Percentiles rank a stretch among this genome's conserved stretches.
These are phyloP conservation scores for Tricholoma sp. DNA, from an alignment of 768 basidiomycete species.

Conservation along the genomic window DNA sequence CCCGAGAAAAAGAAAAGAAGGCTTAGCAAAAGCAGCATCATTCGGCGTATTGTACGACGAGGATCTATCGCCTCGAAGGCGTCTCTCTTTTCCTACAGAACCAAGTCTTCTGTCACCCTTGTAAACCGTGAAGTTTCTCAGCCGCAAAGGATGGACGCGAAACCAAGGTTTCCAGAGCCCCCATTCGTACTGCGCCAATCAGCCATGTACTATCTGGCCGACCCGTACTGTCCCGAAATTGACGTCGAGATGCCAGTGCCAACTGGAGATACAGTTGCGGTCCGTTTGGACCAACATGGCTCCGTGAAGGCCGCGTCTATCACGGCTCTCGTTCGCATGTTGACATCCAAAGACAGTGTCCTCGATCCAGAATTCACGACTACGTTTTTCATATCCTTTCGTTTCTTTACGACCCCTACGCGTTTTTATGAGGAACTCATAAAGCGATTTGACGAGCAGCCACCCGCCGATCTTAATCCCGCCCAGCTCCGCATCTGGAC, in stretches of 20 bases:
- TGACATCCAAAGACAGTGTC: constrained; percentile 37
- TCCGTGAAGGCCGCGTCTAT: constrained; percentile 31
- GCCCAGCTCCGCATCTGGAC: constrained; percentile 33
- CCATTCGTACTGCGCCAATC: constrained; percentile 23
- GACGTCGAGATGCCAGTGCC: constrained; percentile 25
- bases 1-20: constrained; percentile 5
- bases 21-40: constrained; percentile 8
- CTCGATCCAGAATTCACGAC: constrained; percentile 39
- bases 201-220: constrained; percentile 19
- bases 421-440: constrained; percentile 37
- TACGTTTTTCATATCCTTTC: constrained; percentile 68
- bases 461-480: constrained; percentile 21
- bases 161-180: constrained; percentile 6
- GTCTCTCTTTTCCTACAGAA: constrained; percentile 5
- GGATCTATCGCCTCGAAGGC: constrained; percentile 5
- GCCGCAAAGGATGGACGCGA: neutral
- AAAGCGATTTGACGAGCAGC: constrained; percentile 43
- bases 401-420: constrained; percentile 53
- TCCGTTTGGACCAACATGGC: constrained; percentile 22
- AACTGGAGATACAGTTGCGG: constrained; percentile 14
- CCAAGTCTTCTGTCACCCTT: constrained; percentile 8
- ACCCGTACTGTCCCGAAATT: constrained; percentile 20
- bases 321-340: constrained; percentile 37
- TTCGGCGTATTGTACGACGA: constrained; percentile 14
- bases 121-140: constrained; percentile 1